phyloP scores from a whole-genome alignment of 306 rosid genomes.

The Gillenia trifoliata region DNA sequence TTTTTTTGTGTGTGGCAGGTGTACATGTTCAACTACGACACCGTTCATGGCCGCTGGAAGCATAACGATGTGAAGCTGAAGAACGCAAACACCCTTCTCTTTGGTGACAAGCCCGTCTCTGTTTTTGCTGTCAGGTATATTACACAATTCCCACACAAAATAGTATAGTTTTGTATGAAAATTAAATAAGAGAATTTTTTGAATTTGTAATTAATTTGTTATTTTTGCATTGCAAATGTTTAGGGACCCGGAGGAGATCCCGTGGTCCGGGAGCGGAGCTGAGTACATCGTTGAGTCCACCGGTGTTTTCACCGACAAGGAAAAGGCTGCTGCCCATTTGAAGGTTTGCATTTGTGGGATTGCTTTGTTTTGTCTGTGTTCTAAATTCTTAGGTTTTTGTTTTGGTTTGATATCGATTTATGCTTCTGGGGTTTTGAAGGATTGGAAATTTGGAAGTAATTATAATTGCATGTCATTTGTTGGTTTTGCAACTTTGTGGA shows the following conservation, averaged over 20 bases:
- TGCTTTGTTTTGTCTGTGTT: neutral
- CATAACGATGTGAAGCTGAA: slow-evolving; percentile 44
- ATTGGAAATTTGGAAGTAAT: neutral
- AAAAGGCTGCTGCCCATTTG: slow-evolving; percentile 59
- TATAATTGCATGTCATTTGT: neutral
- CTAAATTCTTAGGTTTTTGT: too few relatives aligned
- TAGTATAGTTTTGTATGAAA: too few relatives aligned
- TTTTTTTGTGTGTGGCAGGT: slow-evolving; percentile 23
- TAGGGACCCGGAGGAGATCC: slow-evolving; percentile 64
- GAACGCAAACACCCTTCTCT: slow-evolving; percentile 63
- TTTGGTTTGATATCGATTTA: too few relatives aligned
- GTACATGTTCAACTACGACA: slow-evolving; percentile 80
- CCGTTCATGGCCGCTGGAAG: slow-evolving; percentile 79
- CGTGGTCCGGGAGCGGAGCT: slow-evolving; percentile 56
- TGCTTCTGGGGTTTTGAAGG: too few relatives aligned
- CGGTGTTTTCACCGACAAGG: slow-evolving; percentile 55
- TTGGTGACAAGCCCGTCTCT: slow-evolving; percentile 48
- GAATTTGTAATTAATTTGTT: neutral
- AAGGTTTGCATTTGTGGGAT: slow-evolving; percentile 33
- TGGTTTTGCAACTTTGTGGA: neutral
- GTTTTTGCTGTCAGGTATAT: slow-evolving; percentile 56
- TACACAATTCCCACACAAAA: neutral
- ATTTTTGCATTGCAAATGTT: neutral
- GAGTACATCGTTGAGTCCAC: slow-evolving; percentile 53
- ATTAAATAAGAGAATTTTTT: neutral